phyloP scores from a whole-genome alignment of 371 early-diverging fungal species.

The Actinomortierella ambigua region DNA sequence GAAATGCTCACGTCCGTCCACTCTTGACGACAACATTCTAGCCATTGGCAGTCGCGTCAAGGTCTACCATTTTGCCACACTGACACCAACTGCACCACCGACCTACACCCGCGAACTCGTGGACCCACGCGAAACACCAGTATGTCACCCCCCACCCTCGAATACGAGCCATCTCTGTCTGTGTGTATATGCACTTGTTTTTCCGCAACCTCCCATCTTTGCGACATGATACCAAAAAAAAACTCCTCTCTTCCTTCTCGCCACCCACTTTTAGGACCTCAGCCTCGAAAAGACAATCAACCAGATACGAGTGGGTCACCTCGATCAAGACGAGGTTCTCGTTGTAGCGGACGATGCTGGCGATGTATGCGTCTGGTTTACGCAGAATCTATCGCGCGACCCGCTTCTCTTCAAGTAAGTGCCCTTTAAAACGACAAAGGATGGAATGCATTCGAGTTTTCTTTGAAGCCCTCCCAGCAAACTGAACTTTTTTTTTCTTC shows the following conservation, averaged over 20 bases:
- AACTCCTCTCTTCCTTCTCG: neutral
- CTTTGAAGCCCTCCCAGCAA: neutral
- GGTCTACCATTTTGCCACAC: conserved; percentile 35
- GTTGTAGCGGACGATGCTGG: conserved; percentile 26
- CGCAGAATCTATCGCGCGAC: conserved; percentile 24
- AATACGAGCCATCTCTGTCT: no score
- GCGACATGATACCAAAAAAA: neutral
- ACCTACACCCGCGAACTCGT: conserved; percentile 8
- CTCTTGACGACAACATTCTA: no score
- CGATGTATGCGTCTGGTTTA: conserved; percentile 43
- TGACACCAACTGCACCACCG: conserved; percentile 29
- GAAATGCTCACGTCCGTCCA: no score
- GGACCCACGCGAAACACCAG: conserved; percentile 16
- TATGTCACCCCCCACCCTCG: no score
- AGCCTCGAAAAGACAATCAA: conserved; percentile 25
- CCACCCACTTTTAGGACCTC: conserved; percentile 2
- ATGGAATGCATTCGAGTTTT: neutral
- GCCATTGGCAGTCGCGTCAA: conserved; percentile 12
- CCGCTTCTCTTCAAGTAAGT: conserved; percentile 31
- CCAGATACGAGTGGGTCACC: conserved; percentile 26
- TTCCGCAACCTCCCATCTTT: no score
- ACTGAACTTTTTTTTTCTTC: neutral
- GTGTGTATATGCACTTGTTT: no score
- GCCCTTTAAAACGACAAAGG: neutral
- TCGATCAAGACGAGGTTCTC: conserved; percentile 37